A percentile compares a stretch with the other conserved stretches of the same genome.
Evolutionary conservation across 1,139 yeast species (phyloP).

Genomic region (Yamadazyma pseudoaaseri): DNA sequence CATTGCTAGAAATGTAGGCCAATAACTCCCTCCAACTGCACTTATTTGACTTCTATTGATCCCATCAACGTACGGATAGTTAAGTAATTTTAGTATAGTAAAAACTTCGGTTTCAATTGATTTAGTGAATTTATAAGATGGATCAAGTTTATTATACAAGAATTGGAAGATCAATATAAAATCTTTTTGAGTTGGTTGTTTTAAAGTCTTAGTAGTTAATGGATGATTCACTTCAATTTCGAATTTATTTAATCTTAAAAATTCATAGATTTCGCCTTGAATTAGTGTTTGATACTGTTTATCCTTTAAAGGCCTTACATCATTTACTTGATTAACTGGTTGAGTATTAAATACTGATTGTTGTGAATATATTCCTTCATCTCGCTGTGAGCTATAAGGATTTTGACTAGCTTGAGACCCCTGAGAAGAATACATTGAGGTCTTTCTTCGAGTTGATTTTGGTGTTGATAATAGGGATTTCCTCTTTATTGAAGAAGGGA

Average conservation of each 20-base stretch:
- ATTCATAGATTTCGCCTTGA: constrained; percentile 68
- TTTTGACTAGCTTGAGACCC: constrained; percentile 4
- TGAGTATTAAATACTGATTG: constrained; percentile 5
- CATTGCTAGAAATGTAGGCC: constrained; percentile 85
- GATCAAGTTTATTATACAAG: constrained; percentile 74
- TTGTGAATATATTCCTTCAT: constrained; percentile 6
- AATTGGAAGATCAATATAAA: constrained; percentile 78
- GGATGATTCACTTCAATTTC: constrained; percentile 75
- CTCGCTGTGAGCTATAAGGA: background rate
- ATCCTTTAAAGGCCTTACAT: constrained; percentile 67
- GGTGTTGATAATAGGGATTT: constrained; percentile 41
- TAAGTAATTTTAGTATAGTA: constrained; percentile 58
- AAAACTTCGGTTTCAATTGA: constrained; percentile 78
- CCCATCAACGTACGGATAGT: constrained; percentile 79
- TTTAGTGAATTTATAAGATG: constrained; percentile 67
- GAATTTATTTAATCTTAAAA: constrained; percentile 59
- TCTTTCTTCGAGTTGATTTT: constrained; percentile 31
- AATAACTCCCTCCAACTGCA: constrained; percentile 89
- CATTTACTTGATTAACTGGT: constrained; percentile 1
- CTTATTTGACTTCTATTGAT: constrained; percentile 82
- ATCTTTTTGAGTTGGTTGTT: constrained; percentile 85
- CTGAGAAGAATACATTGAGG: constrained; percentile 14
- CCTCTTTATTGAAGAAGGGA: constrained; percentile 22
- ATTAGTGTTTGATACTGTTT: constrained; percentile 61
- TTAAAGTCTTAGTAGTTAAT: constrained; percentile 61